These are phyloP conservation scores for Fraxinus velutina DNA, from an alignment of 305 asterid species.

Conservation along the genomic window DNA sequence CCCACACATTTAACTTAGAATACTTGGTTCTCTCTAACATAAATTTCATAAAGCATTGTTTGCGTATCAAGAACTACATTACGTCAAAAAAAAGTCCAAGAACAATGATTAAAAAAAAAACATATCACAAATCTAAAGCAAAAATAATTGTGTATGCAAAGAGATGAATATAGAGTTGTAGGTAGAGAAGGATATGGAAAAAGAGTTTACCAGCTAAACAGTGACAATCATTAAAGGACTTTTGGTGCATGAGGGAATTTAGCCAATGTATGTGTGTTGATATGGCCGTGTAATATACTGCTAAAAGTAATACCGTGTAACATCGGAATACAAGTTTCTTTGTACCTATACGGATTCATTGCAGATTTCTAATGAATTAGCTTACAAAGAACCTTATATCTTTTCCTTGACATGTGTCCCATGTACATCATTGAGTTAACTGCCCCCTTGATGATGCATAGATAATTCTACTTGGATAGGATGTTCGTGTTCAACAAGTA, in stretches of 20 bases:
- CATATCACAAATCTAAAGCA: background rate
- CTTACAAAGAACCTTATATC: background rate
- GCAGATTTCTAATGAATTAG: background rate
- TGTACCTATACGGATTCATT: background rate
- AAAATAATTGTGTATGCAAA: background rate
- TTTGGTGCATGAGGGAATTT: background rate
- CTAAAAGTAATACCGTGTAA: background rate
- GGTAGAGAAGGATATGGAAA: background rate
- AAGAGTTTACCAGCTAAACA: background rate
- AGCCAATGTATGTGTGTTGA: background rate
- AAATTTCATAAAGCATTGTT: background rate
- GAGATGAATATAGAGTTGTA: background rate
- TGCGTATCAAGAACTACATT: background rate
- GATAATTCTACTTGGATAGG: background rate
- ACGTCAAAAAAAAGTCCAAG: background rate
- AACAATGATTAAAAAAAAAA: background rate
- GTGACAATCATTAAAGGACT: background rate
- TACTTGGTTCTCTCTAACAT: background rate
- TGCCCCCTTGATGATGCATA: background rate
- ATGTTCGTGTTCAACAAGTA: background rate
- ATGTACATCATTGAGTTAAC: background rate
- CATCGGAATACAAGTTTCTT: background rate
- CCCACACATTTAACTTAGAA: background rate
- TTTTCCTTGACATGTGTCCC: background rate
- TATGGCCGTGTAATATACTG: background rate